Evolutionary conservation across 495 filamentous ascomycete genomes (phyloP).

Genomic region (Daldinia childiae): DNA sequence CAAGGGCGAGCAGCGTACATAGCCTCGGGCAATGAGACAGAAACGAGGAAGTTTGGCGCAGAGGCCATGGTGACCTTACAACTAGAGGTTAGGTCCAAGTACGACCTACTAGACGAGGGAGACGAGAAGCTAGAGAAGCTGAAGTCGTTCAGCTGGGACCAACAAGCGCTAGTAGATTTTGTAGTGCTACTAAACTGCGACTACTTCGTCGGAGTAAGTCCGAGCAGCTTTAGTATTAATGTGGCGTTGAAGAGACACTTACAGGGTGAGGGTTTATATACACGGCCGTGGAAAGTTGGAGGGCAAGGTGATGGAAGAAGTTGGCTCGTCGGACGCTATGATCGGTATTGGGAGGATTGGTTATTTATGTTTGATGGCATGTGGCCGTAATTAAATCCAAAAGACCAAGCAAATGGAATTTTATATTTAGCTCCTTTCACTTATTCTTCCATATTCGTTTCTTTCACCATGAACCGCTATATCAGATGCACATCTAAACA

Average conservation of each 20-base stretch:
- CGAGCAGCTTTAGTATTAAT: slow-evolving; percentile 58
- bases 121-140: slow-evolving; percentile 39
- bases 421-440: neutral
- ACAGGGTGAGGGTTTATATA: slow-evolving; percentile 50
- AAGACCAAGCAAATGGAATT: too few relatives aligned
- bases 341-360: slow-evolving; percentile 58
- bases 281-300: slow-evolving; percentile 54
- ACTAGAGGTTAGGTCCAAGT: slow-evolving; percentile 49
- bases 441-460: neutral
- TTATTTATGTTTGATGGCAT: slow-evolving; percentile 59
- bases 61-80: slow-evolving; percentile 31
- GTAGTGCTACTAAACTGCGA: slow-evolving; percentile 51
- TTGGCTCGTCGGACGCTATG: slow-evolving; percentile 53
- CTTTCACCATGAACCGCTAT: neutral
- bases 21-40: slow-evolving; percentile 53
- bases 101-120: slow-evolving; percentile 43
- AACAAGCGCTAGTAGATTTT: slow-evolving; percentile 57
- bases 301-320: slow-evolving; percentile 53
- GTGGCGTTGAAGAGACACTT: slow-evolving; percentile 55
- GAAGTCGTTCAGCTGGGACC: slow-evolving; percentile 55
- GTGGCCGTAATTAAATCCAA: slow-evolving; percentile 47
- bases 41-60: slow-evolving; percentile 46
- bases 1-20: slow-evolving; percentile 49
- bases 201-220: slow-evolving; percentile 56
- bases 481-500: neutral